Evolutionary conservation across 2,329 filamentous ascomycete genomes (phyloP).

Genomic region (Beauveria scarabaeidicola): DNA sequence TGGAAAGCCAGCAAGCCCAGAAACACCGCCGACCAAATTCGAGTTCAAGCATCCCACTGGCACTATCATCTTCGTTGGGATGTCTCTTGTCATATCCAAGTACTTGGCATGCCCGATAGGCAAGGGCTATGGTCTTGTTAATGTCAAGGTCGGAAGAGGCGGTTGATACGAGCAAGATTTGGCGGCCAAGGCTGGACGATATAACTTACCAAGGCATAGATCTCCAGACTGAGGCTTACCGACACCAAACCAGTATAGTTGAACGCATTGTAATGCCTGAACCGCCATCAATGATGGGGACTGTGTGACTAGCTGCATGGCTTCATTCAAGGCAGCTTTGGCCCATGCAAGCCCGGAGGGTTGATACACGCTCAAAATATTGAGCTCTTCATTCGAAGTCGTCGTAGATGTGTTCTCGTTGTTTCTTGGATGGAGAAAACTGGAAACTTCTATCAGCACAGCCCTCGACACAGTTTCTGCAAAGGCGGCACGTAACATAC

Average conservation of each 20-base stretch:
- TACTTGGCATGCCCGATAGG: not conserved
- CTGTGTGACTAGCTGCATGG: not conserved
- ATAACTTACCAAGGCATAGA: not conserved
- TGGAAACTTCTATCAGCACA: not conserved
- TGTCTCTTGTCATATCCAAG: not conserved
- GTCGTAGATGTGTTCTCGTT: not conserved
- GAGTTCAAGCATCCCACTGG: not conserved
- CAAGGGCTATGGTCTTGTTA: not conserved
- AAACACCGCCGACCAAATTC: conserved; percentile 1
- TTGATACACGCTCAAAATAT: not conserved
- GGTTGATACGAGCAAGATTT: too few relatives aligned
- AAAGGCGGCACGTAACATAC: not conserved
- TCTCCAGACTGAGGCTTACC: not conserved
- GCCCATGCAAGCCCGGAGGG: not conserved
- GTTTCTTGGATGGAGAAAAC: not conserved
- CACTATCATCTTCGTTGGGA: not conserved
- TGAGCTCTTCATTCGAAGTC: not conserved
- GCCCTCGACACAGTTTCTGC: too few relatives aligned
- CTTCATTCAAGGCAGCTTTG: not conserved
- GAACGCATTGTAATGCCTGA: not conserved
- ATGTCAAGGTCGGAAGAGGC: too few relatives aligned
- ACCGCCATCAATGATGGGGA: not conserved
- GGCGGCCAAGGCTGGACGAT: too few relatives aligned
- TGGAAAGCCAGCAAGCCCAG: conserved; percentile 2
- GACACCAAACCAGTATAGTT: conserved; percentile 1